Base-by-base conservation (phyloP, 2,329 filamentous ascomycete species). In the Sclerotinia sclerotiorum region DNA sequence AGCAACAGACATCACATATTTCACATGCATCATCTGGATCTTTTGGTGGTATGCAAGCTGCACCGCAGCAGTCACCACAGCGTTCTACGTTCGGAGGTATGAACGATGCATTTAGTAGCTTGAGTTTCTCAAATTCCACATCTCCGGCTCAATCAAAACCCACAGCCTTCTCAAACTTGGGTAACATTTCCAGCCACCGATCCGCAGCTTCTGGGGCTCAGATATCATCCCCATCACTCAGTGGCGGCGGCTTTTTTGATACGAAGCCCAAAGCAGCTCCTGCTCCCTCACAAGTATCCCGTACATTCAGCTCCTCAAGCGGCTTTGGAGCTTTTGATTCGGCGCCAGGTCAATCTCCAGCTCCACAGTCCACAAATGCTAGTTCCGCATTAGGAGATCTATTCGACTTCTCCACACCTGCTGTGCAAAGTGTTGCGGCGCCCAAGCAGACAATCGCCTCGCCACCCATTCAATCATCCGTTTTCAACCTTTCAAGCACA, bases 231-330 rank as follows among this genome's bases (percentile, higher is more conserved):
- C 82, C 70, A 79, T 86, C 72, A 78, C 67, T 77, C 17, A 72
- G 73, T 63, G 91, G 93, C 64, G 93, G 93, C 60, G 86, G 90
- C 77, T 95, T 97, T 79, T 97, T 97, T 77, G 89, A 96, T 75
- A 81, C 85, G 29, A 88, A 90, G 74, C 85, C 90, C n/a, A 81
- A 87, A 1, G 88, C 87, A 67, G 77, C 71, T 48, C 70, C 83
- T 63, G 74, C 79, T 2, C 73, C 79, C 32, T 69, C 79, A 69
- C 86, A 73, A 70, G 84, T 65, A 83, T 79, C 81, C 48, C 82
- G 83, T 72, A 81, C 82, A 11, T 85, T 83, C 72, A 85, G 83
- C 73, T 82, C 82, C 29, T 83, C 83, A 71, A 87, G 85, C 71
- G 88, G 84, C 42, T 90, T 94, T 71, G 85, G 89, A 46, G 84